Evolutionary conservation across 192 early-diverging fungal species (phyloP).

Genomic region (Mycoemilia scoparia): DNA sequence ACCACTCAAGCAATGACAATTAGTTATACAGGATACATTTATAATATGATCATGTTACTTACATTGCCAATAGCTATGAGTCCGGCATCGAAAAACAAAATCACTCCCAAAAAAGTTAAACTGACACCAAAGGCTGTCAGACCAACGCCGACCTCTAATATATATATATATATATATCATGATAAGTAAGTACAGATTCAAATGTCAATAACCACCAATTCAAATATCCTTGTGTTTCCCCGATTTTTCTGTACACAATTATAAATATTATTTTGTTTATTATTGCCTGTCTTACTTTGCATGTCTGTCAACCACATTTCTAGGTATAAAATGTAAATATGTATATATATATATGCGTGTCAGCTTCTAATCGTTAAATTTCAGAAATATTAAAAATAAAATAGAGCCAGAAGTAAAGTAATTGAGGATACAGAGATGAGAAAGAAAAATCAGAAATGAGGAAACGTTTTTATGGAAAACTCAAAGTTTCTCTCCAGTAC

Average conservation of each 20-base stretch:
- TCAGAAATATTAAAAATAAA: no score
- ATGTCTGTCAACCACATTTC: slow-evolving; percentile 54
- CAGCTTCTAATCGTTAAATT: no score
- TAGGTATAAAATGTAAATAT: slow-evolving; percentile 1
- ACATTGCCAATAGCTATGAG: slow-evolving; percentile 93
- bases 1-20: no score
- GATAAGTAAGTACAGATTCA: slow-evolving; percentile 3
- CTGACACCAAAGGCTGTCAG: slow-evolving; percentile 81
- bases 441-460: no score
- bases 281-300: slow-evolving; percentile 36
- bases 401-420: no score
- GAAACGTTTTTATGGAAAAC: no score
- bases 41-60: slow-evolving; percentile 10
- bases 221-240: background rate
- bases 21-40: background rate
- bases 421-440: no score
- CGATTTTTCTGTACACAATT: background rate
- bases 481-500: no score
- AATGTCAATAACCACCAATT: background rate
- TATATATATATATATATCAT: background rate
- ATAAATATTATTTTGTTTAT: background rate
- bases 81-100: slow-evolving; percentile 89
- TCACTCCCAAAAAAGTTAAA: slow-evolving; percentile 83
- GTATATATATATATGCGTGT: no score
- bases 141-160: slow-evolving; percentile 78